Percentiles rank a stretch among this genome's conserved stretches.
phyloP scores from a whole-genome alignment of 495 filamentous ascomycete species.

The Terfezia claveryi region DNA sequence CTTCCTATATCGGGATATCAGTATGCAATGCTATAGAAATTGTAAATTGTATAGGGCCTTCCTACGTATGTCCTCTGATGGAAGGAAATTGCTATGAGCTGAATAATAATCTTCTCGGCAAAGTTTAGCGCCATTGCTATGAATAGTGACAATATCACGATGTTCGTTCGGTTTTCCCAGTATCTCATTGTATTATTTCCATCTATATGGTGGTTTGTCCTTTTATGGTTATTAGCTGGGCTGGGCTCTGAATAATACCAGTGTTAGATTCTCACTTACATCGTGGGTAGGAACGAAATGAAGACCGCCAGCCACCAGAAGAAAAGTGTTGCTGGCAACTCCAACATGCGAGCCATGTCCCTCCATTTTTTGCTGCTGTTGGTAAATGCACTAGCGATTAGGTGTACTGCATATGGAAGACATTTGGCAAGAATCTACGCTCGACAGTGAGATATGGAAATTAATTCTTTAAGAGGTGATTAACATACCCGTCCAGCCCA shows the following conservation, averaged over 20 bases:
- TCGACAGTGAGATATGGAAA: not conserved
- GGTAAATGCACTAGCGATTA: conserved; percentile 56
- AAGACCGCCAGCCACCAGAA: conserved; percentile 81
- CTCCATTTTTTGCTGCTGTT: conserved; percentile 78
- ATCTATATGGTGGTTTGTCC: conserved; percentile 52
- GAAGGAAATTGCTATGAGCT: conserved; percentile 84
- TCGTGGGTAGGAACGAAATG: conserved; percentile 34
- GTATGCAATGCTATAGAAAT: not conserved
- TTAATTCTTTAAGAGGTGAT: not conserved
- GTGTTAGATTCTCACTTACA: conserved; percentile 12
- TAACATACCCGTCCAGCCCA: conserved; percentile 54
- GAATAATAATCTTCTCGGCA: conserved; percentile 80
- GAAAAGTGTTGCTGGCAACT: conserved; percentile 70
- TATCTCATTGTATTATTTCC: conserved; percentile 28
- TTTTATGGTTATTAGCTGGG: conserved; percentile 16
- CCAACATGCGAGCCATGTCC: conserved; percentile 68
- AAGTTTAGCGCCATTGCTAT: conserved; percentile 63
- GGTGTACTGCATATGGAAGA: conserved; percentile 42
- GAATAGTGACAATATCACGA: conserved; percentile 66
- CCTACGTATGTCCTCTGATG: conserved; percentile 58
- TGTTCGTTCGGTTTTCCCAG: conserved; percentile 68
- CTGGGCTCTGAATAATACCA: not conserved
- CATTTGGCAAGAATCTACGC: conserved; percentile 46
- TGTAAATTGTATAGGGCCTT: not conserved
- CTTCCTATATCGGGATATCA: conserved; percentile 23